These are phyloP conservation scores for Aotearoamyces nothofagi DNA, from an alignment of 2,329 filamentous ascomycete species.

Conservation along the genomic window DNA sequence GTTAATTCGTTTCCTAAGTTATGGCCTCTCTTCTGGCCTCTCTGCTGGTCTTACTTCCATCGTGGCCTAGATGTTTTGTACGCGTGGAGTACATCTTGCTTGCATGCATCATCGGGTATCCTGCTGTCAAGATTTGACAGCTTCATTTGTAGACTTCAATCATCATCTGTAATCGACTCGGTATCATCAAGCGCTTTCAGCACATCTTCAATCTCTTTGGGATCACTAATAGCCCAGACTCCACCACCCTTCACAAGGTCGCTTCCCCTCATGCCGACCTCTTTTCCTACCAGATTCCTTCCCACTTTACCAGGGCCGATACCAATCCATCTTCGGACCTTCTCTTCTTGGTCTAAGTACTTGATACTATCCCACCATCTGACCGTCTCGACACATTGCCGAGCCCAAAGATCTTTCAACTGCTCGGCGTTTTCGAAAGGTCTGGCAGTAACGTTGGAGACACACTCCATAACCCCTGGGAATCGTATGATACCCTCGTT, in stretches of 20 bases:
- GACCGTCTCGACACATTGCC: constrained; percentile 83
- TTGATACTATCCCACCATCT: constrained; percentile 89
- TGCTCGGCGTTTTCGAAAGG: constrained; percentile 63
- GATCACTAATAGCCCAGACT: constrained; percentile 82
- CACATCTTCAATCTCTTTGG: constrained; percentile 57
- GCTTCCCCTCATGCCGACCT: constrained; percentile 72
- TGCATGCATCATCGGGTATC: too few relatives aligned
- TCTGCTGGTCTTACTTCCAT: too few relatives aligned
- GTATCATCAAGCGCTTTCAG: constrained; percentile 51
- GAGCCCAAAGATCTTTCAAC: constrained; percentile 62
- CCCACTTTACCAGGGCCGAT: constrained; percentile 92
- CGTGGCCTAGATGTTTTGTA: too few relatives aligned
- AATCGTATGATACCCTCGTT: constrained; percentile 56
- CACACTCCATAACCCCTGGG: constrained; percentile 58
- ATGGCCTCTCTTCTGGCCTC: too few relatives aligned
- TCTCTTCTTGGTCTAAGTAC: constrained; percentile 72
- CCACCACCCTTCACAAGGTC: constrained; percentile 76
- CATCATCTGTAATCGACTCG: constrained; percentile 21
- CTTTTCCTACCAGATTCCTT: constrained; percentile 84
- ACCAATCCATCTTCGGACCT: constrained; percentile 74
- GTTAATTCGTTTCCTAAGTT: too few relatives aligned
- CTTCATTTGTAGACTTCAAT: too few relatives aligned
- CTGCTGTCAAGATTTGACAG: too few relatives aligned
- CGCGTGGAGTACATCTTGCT: too few relatives aligned
- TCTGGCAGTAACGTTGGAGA: constrained; percentile 74